Conservation (phyloP, 2,329 filamentous ascomycete species). For the Didymellaceae sp. region DNA sequence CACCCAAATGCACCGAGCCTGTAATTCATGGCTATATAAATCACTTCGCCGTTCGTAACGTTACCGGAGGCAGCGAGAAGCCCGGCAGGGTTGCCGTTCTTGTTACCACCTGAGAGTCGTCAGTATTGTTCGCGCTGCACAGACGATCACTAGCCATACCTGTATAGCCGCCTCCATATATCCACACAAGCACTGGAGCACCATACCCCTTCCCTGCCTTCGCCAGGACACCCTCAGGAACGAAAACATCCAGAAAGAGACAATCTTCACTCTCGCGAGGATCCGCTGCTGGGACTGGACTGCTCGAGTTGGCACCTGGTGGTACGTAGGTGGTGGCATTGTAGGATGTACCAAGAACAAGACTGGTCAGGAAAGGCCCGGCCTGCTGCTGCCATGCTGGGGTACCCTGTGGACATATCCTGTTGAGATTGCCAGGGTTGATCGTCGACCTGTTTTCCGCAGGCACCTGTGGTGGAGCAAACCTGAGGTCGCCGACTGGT, state of each 20-base stretch:
- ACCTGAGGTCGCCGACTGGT: constrained; percentile 59
- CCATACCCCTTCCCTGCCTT: constrained; percentile 38
- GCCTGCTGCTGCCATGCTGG: constrained; percentile 54
- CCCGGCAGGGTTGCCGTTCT: constrained; percentile 51
- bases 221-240: constrained; percentile 51
- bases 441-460: constrained; percentile 52
- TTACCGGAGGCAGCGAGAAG: constrained; percentile 53
- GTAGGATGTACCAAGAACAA: constrained; percentile 36
- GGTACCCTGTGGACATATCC: constrained; percentile 45
- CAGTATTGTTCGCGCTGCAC: not conserved
- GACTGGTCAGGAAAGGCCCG: constrained; percentile 39
- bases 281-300: constrained; percentile 28
- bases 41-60: constrained; percentile 49
- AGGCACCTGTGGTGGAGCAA: constrained; percentile 55
- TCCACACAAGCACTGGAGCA: constrained; percentile 58
- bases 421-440: constrained; percentile 52
- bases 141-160: not conserved
- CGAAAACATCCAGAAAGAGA: constrained; percentile 56
- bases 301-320: constrained; percentile 36
- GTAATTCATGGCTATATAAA: constrained; percentile 56
- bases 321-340: constrained; percentile 37
- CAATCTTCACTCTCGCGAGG: constrained; percentile 55
- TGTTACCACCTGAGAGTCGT: constrained; percentile 41
- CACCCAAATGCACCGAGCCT: constrained; percentile 53
- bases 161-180: constrained; percentile 52